Evolutionary conservation across 2,329 filamentous ascomycete genomes (phyloP).

Genomic region (Aspergillus caelatus): DNA sequence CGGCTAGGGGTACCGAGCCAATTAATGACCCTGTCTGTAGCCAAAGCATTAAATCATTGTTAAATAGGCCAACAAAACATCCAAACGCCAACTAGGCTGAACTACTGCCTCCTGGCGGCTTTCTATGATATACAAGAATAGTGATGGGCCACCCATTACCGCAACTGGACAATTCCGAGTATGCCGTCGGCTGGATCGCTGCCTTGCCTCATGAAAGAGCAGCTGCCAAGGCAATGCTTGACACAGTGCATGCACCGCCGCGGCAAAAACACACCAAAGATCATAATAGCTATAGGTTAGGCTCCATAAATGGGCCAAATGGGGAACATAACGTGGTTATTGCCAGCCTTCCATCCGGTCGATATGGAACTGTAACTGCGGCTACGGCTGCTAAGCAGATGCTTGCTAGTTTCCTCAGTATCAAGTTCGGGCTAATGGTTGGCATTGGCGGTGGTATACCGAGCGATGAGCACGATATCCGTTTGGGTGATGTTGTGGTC

Average conservation of each 20-base stretch:
- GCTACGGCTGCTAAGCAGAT: neutral
- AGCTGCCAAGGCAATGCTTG: neutral
- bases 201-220: neutral
- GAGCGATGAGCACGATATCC: constrained; percentile 1
- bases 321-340: constrained; percentile 8
- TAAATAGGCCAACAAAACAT: neutral
- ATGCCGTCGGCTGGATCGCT: constrained; percentile 1
- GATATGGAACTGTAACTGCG: constrained; percentile 2
- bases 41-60: neutral
- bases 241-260: neutral
- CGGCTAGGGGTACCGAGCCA: neutral
- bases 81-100: neutral
- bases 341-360: constrained; percentile 4
- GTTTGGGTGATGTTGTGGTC: constrained; percentile 9
- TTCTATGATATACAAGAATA: neutral
- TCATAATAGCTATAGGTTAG: neutral
- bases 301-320: neutral
- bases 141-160: neutral
- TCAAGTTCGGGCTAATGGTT: constrained; percentile 8
- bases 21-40: neutral
- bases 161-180: neutral
- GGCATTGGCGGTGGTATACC: constrained; percentile 7
- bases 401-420: neutral
- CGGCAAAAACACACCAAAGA: neutral
- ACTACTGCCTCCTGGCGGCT: neutral